Base-by-base conservation (phyloP, 2,329 filamentous ascomycete genomes). In the Diaporthe amygdali region DNA sequence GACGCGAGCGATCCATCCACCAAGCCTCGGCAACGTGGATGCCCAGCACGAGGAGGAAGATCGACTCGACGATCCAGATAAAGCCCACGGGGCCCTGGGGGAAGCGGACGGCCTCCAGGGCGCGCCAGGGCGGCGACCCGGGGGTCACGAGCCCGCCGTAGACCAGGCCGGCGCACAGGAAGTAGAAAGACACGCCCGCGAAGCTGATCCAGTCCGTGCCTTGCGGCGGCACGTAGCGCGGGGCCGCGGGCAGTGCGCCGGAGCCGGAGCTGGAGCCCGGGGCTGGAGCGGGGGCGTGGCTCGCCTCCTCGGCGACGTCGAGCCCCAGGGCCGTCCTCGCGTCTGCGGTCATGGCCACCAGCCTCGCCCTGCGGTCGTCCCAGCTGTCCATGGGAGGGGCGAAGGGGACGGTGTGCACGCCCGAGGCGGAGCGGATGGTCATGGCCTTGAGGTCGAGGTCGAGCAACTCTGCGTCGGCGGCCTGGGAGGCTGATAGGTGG, bases 261-360 rank as follows among this genome's bases (percentile, higher is more conserved):
- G 88, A 76, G 77, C 82, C 0, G 87, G 88, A 2, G 78, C 79
- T 2, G 82, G 77, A 74, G n/a, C n/a, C 32, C n/a, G 12, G 37
- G 25, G 39, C 25, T 10, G 30, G 7, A 5, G 30, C 9, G n/a
- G n/a, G n/a, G n/a, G 6, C 30, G 51, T 22, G 41, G 41, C 32
- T 41, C 22, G 41, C 46, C 4, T 37, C n/a, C 86, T 91, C 66
- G 82, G 81, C 41, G 1, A 56, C 69, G 17, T 70, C 71, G 25
- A 64, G 59, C 3, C 88, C 90, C 15, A 97, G 88, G 1, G 82
- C 87, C 39, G 82, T 76, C 41, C 92, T 86, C 75, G 88, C 78
- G 78, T 80, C 78, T 84, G 90, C 74, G 81, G 88, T 80, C 90
- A 98, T 93, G 66, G 91, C 89, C 61, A 97, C 90, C 49, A 96